Conservation (phyloP, 768 basidiomycete species). For the Lactarius vividus region DNA sequence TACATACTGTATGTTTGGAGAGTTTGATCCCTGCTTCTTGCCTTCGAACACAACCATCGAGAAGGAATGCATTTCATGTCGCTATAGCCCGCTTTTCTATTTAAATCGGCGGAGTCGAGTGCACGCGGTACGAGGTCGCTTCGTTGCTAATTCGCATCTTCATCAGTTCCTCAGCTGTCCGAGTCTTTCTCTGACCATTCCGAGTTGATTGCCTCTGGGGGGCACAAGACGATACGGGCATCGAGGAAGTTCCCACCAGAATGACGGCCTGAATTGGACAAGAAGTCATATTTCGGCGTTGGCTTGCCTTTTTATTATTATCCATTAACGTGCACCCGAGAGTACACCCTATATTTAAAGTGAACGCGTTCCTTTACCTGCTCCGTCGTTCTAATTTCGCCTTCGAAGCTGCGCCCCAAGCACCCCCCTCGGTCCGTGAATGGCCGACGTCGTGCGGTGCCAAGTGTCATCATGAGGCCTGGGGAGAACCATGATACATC, state of each 20-base stretch:
- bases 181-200: not conserved
- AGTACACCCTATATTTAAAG: not conserved
- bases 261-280: no score
- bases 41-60: not conserved
- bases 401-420: not conserved
- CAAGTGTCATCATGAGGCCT: not conserved
- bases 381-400: not conserved
- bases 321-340: not conserved
- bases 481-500: not conserved
- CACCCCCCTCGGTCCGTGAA: not conserved
- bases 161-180: not conserved
- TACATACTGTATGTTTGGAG: constrained; percentile 23
- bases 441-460: not conserved
- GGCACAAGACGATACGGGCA: no score
- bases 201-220: not conserved
- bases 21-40: not conserved
- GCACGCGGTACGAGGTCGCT: not conserved
- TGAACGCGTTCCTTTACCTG: not conserved
- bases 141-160: not conserved
- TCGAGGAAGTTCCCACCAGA: no score
- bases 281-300: no score
- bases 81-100: not conserved
- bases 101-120: not conserved
- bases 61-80: not conserved
- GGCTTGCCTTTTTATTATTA: not conserved